Percentiles rank a stretch among this genome's conserved stretches.
Evolutionary conservation across 2,329 filamentous ascomycete species (phyloP).

Genomic region (Calcarisporium arbuscula): DNA sequence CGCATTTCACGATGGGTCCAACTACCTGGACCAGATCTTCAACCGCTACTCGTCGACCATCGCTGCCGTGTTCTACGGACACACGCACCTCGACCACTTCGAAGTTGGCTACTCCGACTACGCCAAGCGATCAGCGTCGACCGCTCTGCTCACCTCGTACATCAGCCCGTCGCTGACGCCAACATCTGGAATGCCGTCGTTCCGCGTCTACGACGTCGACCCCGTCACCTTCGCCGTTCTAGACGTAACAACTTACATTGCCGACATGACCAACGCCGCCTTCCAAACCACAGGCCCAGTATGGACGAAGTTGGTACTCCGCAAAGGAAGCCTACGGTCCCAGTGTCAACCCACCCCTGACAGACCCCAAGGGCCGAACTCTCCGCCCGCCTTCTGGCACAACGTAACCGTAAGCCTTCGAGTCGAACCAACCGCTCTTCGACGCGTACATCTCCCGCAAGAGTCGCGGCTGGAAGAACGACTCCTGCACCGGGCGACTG

Average conservation of each 20-base stretch:
- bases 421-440: conserved; percentile 36
- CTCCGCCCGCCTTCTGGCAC: conserved; percentile 53
- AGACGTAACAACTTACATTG: conserved; percentile 47
- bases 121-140: conserved; percentile 28
- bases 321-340: conserved; percentile 48
- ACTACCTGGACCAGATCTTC: conserved; percentile 47
- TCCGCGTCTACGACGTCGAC: conserved; percentile 53
- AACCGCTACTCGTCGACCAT: conserved; percentile 48
- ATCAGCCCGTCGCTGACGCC: conserved; percentile 49
- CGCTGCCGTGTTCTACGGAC: conserved; percentile 49
- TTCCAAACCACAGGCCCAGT: conserved; percentile 39
- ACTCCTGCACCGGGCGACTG: conserved; percentile 37
- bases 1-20: conserved; percentile 44
- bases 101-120: conserved; percentile 49
- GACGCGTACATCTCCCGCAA: conserved; percentile 40
- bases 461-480: conserved; percentile 37
- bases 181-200: conserved; percentile 48
- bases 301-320: conserved; percentile 52
- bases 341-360: conserved; percentile 34
- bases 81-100: conserved; percentile 53
- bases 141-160: conserved; percentile 45
- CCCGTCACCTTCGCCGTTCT: conserved; percentile 49
- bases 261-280: conserved; percentile 39
- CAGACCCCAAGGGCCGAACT: conserved; percentile 35
- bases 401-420: conserved; percentile 45